Base-by-base conservation (phyloP, 257 asterid species). In the Nicotiana tomentosiformis region DNA sequence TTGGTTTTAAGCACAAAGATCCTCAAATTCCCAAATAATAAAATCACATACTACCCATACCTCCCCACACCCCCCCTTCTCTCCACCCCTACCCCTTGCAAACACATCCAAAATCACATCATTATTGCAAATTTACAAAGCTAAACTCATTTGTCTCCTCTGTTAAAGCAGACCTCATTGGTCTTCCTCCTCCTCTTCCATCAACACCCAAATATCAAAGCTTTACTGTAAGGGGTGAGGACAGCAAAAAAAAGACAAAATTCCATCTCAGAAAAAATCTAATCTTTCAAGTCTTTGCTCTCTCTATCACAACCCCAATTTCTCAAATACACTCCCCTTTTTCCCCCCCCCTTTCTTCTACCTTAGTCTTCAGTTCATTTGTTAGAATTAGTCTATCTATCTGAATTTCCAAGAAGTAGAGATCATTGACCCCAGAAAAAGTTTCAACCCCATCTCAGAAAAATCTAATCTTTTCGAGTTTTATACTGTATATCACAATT, bases 181-280 rank as follows among this genome's bases (percentile, higher is more conserved):
- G 82, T 72, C 86, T 66, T 53, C 82, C 79, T 65, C 39, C 9
- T 58, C 60, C 61, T 77, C 82, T 46, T 32, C 82, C 32, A 56
- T 77, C 12, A 43, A 43, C 51, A 43, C 51, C 12, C 12, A 43
- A 43, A 9, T 43, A 43, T 43, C 82, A 83, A 57, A 60, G 33
- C 79, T 83, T 85, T 84, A 82, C 78, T 77, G 67, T 72, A 46
- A 43, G 29, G 37, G 85, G 15, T 17, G 78, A 77, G 16, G 79
- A 82, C 23, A 68, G 78, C 46, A 49, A 18, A 60, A 29, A 32
- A 77, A 26, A 67, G 68, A 78, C 37, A 74, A 37, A 61, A 67
- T 81, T 17, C 61, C 84, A 72, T 53, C 69, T 51, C 77, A 37
- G 60, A 10, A 32, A 58, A 43, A 35, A 49, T 65, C 17, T 20